Base-by-base conservation (phyloP, 2,329 filamentous ascomycete species). In the Diaporthe vexans region DNA sequence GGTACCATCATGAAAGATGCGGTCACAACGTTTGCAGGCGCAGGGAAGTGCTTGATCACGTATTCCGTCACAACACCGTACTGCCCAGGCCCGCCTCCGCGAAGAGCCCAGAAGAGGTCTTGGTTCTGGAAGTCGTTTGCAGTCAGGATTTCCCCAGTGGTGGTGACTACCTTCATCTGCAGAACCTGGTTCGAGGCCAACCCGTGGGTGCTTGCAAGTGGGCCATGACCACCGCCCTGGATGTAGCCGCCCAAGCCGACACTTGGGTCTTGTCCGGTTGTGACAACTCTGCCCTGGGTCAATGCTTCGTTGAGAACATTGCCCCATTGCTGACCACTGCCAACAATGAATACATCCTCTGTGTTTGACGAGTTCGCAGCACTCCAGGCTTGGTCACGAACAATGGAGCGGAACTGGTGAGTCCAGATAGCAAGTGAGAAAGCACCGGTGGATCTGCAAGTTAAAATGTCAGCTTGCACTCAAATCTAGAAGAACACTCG, bases 191-290 rank as follows among this genome's bases (percentile, higher is more conserved):
- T 78, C 0, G 80, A 78, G 0, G 75, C 77, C 3, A 82, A 73
- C 3, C 81, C 81, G 35, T 79, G 78, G 0, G 73, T 70, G 11
- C 76, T 76, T 0, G 79, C 79, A 0, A 81, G 54, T 5, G 76
- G 76, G 0, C 79, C 78, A 33, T 83, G 80, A 0, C 81, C 81
- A 21, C 81, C 81, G 3, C 79, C 79, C n/a, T 79, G 76, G 19
- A 80, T 78, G 29, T 76, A 78, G 8, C 81, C 81, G 5, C 81
- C 81, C 0, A 77, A 10, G 5, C 86, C 86, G 10, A 87, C 85
- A 3, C 83, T 84, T 7, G 83, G 79, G 74, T 84, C 85, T 40
- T 85, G 81, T 7, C 85, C 85, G 13, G 82, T 83, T 4, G 87
- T 81, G 21, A 85, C 80, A 21, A 80, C 74, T 9, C 86, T 73